phyloP scores from a whole-genome alignment of 495 filamentous ascomycete genomes.

The Penicillium nucicola region DNA sequence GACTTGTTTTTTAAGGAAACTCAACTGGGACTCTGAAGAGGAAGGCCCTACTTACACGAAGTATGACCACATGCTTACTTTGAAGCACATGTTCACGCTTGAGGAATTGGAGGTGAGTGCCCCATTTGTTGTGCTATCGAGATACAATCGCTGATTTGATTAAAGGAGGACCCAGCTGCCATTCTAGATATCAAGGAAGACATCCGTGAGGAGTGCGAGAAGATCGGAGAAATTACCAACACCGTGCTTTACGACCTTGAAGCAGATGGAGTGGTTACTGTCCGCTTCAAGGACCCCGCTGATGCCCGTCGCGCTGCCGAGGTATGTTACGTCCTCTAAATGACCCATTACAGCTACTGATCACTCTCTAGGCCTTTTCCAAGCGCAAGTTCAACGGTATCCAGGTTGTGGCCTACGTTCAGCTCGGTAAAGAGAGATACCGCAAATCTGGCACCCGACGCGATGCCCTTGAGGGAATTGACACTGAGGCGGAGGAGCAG shows the following conservation, averaged over 20 bases:
- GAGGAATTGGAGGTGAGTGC: constrained; percentile 64
- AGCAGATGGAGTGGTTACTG: constrained; percentile 79
- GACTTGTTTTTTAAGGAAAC: constrained; percentile 54
- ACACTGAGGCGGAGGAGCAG: constrained; percentile 45
- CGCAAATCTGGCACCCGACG: constrained; percentile 58
- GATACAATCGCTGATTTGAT: constrained; percentile 13
- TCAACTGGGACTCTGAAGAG: constrained; percentile 80
- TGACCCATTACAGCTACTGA: neutral
- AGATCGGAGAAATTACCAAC: constrained; percentile 85
- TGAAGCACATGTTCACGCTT: constrained; percentile 94
- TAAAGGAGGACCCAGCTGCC: constrained; percentile 72
- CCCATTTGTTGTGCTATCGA: neutral
- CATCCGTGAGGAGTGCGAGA: constrained; percentile 83
- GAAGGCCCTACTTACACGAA: constrained; percentile 60
- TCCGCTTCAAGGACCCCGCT: constrained; percentile 67
- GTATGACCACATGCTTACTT: constrained; percentile 76
- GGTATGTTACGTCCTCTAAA: constrained; percentile 28
- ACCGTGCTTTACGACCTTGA: constrained; percentile 88
- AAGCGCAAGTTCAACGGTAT: constrained; percentile 74
- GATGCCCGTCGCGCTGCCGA: constrained; percentile 71
- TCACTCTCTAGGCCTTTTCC: constrained; percentile 58
- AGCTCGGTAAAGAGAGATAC: constrained; percentile 73
- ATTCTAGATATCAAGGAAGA: constrained; percentile 92
- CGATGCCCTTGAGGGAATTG: constrained; percentile 37
- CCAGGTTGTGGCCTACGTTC: constrained; percentile 73